phyloP scores from a whole-genome alignment of 495 filamentous ascomycete species.

The Daldinia childiae region DNA sequence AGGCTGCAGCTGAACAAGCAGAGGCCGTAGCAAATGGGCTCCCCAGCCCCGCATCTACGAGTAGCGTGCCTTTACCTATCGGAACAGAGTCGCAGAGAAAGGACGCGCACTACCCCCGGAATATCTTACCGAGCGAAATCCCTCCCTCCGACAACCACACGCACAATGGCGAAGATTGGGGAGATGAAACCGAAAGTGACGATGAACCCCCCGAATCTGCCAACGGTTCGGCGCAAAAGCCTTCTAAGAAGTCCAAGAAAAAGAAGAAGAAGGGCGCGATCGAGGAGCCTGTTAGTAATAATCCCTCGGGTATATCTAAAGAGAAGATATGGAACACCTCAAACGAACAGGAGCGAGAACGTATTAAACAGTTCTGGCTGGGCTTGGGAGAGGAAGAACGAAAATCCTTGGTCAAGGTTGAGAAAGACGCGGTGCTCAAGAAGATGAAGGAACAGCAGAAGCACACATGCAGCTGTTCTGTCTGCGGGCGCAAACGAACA shows the following conservation, averaged over 20 bases:
- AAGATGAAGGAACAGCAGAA: constrained; percentile 99
- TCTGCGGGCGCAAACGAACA: constrained; percentile 94
- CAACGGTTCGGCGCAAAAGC: constrained; percentile 45
- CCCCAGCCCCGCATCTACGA: constrained; percentile 50
- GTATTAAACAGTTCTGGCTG: constrained; percentile 98
- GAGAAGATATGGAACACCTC: constrained; percentile 98
- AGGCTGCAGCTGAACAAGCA: constrained; percentile 65
- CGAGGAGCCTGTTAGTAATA: constrained; percentile 26
- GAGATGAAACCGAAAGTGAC: constrained; percentile 57
- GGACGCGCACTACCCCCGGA: constrained; percentile 33
- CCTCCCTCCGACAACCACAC: constrained; percentile 40
- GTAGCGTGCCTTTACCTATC: constrained; percentile 43
- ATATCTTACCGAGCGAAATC: constrained; percentile 21
- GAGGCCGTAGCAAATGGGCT: constrained; percentile 51
- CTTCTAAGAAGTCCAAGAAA: constrained; percentile 69
- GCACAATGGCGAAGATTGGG: constrained; percentile 57
- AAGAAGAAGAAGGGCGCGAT: constrained; percentile 61
- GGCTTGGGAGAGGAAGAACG: constrained; percentile 94
- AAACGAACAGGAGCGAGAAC: constrained; percentile 89
- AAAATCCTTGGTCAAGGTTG: constrained; percentile 93
- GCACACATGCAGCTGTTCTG: constrained; percentile 97
- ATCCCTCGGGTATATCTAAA: constrained; percentile 62
- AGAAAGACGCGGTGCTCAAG: constrained; percentile 96
- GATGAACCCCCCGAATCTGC: constrained; percentile 47
- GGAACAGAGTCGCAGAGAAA: constrained; percentile 42